A percentile compares a stretch with the other conserved stretches of the same genome.
Conservation (phyloP, 805 yeast genomes). For the Ogataea sp. region DNA sequence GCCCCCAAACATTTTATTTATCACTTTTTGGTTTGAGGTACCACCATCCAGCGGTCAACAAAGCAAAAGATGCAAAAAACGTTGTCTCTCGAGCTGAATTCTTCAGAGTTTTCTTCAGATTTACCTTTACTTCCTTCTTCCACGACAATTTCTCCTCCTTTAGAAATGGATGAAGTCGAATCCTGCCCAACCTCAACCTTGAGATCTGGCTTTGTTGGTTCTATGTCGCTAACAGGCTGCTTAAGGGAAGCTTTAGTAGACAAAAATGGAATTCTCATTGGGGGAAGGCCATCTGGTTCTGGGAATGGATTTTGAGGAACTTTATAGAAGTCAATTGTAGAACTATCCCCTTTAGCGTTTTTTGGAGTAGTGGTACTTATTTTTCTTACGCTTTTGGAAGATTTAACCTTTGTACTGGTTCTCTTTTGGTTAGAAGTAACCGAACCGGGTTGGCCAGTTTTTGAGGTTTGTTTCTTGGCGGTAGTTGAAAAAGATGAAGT, state of each 20-base stretch:
- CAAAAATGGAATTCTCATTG: constrained; percentile 19
- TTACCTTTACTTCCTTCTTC: not conserved
- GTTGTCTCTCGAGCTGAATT: constrained; percentile 7
- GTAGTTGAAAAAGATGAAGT: not conserved
- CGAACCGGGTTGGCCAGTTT: too few species aligned
- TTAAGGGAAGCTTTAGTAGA: constrained; percentile 19
- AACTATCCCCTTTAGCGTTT: constrained; percentile 45
- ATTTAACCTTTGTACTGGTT: constrained; percentile 2
- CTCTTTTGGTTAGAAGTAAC: not conserved
- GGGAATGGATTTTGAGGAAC: constrained; percentile 29
- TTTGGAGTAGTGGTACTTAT: constrained; percentile 11
- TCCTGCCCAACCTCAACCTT: constrained; percentile 6
- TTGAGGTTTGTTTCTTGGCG: not conserved
- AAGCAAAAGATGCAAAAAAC: constrained; percentile 19
- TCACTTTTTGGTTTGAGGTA: constrained; percentile 13
- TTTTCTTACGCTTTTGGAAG: constrained; percentile 5
- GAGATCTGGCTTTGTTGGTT: constrained; percentile 2
- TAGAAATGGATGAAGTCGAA: constrained; percentile 6
- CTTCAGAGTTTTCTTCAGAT: constrained; percentile 5
- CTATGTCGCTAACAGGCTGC: constrained; percentile 2
- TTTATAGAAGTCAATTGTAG: constrained; percentile 50
- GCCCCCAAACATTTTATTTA: too few species aligned
- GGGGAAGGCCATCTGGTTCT: constrained; percentile 15
- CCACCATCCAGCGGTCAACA: constrained; percentile 27
- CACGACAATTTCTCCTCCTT: constrained; percentile 12